phyloP scores from a whole-genome alignment of 208 protist genomes.

The Novymonas esmeraldas region DNA sequence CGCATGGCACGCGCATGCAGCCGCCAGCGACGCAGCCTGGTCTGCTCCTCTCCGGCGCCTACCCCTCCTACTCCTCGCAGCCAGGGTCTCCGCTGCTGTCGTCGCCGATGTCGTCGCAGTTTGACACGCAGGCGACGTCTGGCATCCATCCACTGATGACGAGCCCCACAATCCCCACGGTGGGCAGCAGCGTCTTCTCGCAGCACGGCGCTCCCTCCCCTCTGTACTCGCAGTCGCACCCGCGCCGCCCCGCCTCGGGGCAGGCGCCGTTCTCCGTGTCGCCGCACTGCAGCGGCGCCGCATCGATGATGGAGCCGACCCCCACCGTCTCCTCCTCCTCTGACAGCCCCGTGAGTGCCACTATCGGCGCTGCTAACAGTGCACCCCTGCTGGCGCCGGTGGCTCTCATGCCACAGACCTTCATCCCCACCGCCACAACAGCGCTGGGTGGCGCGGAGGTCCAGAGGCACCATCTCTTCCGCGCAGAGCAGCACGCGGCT shows the following conservation, averaged over 20 bases:
- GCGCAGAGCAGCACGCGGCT: background rate
- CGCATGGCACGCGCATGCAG: constrained; percentile 24
- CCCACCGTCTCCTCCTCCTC: constrained; percentile 10
- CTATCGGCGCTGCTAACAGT: background rate
- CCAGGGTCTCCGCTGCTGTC: constrained; percentile 3
- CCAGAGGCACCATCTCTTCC: background rate
- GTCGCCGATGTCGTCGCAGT: constrained; percentile 13
- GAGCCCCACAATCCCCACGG: background rate
- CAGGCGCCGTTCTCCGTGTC: constrained; percentile 12
- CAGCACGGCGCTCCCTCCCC: background rate
- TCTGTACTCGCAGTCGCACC: background rate
- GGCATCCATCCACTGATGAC: background rate
- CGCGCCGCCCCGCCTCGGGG: background rate
- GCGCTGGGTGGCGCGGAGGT: constrained; percentile 5
- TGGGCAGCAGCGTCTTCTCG: background rate
- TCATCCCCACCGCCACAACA: background rate
- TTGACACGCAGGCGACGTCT: background rate
- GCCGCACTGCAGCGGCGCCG: constrained; percentile 18
- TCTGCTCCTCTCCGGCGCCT: constrained; percentile 17
- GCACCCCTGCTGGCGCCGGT: background rate
- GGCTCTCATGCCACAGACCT: background rate
- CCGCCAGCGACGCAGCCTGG: constrained; percentile 6
- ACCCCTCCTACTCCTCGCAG: constrained; percentile 4
- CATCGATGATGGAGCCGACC: constrained; percentile 7
- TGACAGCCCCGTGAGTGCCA: constrained; percentile 10